phyloP scores from a whole-genome alignment of 352 stramenopile genomes.

The Phytopythium delawarense region DNA sequence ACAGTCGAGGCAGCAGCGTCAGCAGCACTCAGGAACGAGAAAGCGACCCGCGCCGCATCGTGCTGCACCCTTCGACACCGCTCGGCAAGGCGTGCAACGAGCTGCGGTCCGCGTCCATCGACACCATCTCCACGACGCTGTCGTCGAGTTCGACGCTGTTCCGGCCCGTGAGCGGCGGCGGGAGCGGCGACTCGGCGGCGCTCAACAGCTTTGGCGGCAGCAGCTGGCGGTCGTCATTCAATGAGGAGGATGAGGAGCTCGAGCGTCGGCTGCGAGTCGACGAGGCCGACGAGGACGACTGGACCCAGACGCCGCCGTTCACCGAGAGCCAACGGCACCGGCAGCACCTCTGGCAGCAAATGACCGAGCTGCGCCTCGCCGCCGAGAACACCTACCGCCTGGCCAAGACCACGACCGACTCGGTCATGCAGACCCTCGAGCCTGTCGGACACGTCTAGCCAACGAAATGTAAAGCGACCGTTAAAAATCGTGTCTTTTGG shows the following conservation, averaged over 20 bases:
- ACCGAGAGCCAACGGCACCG: conserved; percentile 22
- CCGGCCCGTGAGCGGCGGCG: neutral
- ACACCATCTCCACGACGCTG: conserved; percentile 8
- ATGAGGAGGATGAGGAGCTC: conserved; percentile 11
- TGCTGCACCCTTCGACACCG: conserved; percentile 3
- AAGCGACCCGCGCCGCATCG: neutral
- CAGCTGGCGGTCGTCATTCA: conserved; percentile 17
- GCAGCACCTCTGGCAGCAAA: conserved; percentile 30
- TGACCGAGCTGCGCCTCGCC: conserved; percentile 36
- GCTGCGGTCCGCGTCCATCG: conserved; percentile 3
- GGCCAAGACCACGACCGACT: conserved; percentile 33
- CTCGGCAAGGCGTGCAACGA: conserved; percentile 3
- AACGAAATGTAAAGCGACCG: neutral
- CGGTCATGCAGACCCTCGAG: conserved; percentile 11
- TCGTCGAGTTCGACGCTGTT: conserved; percentile 5
- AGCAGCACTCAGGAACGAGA: neutral
- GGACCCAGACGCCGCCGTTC: conserved; percentile 26
- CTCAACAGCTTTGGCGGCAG: conserved; percentile 10
- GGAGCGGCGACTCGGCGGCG: neutral
- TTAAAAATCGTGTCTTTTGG: neutral
- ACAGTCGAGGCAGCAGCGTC: neutral
- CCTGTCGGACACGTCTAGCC: conserved; percentile 1
- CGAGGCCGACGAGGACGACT: conserved; percentile 27
- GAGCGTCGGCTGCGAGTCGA: conserved; percentile 20
- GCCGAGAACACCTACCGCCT: conserved; percentile 44